phyloP scores from a whole-genome alignment of 129 eudicot species.

The Saussurea involucrata region DNA sequence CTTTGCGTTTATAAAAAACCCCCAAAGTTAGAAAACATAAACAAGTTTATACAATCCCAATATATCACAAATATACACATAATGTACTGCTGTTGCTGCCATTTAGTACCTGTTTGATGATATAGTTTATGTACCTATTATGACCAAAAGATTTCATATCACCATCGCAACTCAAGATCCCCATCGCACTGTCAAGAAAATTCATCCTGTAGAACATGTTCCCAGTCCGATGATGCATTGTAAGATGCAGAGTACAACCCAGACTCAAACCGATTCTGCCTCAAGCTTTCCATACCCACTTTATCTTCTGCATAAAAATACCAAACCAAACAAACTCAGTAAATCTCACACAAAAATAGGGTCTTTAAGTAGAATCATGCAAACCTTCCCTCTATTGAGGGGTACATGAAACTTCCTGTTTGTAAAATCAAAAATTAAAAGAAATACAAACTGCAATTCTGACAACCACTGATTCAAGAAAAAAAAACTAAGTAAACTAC shows the following conservation, averaged over 20 bases:
- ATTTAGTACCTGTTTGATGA: neutral
- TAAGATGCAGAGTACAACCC: slow-evolving; percentile 6
- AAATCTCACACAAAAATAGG: neutral
- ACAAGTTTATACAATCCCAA: slow-evolving; percentile 6
- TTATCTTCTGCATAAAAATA: neutral
- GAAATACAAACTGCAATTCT: no score
- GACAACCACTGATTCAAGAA: no score
- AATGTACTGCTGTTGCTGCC: neutral
- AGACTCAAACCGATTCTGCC: slow-evolving; percentile 10
- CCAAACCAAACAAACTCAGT: neutral
- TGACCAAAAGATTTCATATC: neutral
- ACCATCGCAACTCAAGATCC: neutral
- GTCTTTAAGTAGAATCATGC: no score
- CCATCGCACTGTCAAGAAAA: slow-evolving; percentile 1
- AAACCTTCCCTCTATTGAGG: no score
- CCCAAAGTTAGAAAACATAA: neutral
- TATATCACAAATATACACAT: slow-evolving; percentile 14
- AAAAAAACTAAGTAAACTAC: no score
- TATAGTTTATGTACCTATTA: neutral
- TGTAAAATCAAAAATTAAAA: no score
- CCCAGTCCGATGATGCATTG: slow-evolving; percentile 55
- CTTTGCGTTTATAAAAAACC: neutral
- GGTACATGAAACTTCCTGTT: no score
- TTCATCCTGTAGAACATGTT: slow-evolving; percentile 62
- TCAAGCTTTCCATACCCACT: neutral